These are phyloP conservation scores for Phyllosticta citribraziliensis DNA, from an alignment of 2,329 filamentous ascomycete species.

Conservation along the genomic window DNA sequence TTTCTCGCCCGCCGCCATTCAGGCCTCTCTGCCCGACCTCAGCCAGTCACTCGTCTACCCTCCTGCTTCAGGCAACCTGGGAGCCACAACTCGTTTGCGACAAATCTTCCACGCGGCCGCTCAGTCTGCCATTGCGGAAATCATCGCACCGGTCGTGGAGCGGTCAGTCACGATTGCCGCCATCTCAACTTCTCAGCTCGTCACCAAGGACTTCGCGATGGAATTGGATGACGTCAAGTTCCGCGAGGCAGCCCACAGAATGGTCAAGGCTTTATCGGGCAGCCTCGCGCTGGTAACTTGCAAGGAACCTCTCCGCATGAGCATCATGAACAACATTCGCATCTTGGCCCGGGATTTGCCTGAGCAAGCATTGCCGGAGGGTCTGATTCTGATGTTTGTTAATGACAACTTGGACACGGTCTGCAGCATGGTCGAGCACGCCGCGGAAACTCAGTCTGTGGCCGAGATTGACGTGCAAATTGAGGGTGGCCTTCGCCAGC, in stretches of 20 bases:
- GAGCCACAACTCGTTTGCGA: slow-evolving; percentile 52
- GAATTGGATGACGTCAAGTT: slow-evolving; percentile 84
- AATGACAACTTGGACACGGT: slow-evolving; percentile 94
- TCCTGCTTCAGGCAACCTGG: slow-evolving; percentile 58
- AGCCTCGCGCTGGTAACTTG: slow-evolving; percentile 95
- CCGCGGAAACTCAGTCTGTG: slow-evolving; percentile 84
- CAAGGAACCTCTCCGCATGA: slow-evolving; percentile 91
- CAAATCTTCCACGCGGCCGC: slow-evolving; percentile 78
- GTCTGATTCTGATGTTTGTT: slow-evolving; percentile 95
- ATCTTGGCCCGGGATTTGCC: slow-evolving; percentile 58
- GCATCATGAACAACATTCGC: slow-evolving; percentile 97
- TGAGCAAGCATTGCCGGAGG: slow-evolving; percentile 74
- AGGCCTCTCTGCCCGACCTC: slow-evolving; percentile 75
- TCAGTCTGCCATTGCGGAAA: slow-evolving; percentile 84
- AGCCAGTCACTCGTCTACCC: slow-evolving; percentile 71
- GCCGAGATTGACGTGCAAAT: slow-evolving; percentile 94
- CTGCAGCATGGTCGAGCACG: slow-evolving; percentile 88
- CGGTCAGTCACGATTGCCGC: slow-evolving; percentile 95
- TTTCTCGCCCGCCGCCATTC: slow-evolving; percentile 67
- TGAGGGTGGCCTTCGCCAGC: slow-evolving; percentile 65
- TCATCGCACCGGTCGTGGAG: slow-evolving; percentile 95
- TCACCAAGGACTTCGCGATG: slow-evolving; percentile 91
- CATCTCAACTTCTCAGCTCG: slow-evolving; percentile 90
- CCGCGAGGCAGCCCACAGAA: slow-evolving; percentile 76
- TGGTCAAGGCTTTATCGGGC: slow-evolving; percentile 90